phyloP scores from a whole-genome alignment of 768 basidiomycete genomes.

The Macrocybe gigantea region DNA sequence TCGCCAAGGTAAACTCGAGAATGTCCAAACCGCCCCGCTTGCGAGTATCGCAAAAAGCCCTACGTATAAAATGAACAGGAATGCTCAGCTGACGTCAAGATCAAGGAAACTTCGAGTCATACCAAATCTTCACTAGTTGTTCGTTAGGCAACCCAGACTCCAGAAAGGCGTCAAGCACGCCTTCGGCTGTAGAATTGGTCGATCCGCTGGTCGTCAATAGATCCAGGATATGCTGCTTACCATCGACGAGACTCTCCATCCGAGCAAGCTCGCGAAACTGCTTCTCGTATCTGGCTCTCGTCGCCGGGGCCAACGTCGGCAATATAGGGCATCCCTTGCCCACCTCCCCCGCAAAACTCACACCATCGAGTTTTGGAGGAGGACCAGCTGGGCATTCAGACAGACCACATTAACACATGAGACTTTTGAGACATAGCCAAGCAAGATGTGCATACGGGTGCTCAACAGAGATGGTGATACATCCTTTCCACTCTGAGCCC shows the following conservation, averaged over 20 bases:
- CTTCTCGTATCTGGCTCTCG: slow-evolving; percentile 48
- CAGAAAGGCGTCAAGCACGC: slow-evolving; percentile 58
- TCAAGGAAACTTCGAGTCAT: slow-evolving; percentile 10
- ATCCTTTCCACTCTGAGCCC: slow-evolving; percentile 50
- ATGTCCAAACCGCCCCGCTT: slow-evolving; percentile 56
- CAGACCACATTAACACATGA: background rate
- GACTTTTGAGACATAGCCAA: background rate
- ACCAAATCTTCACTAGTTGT: slow-evolving; percentile 62
- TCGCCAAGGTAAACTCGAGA: slow-evolving; percentile 64
- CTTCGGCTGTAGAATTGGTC: slow-evolving; percentile 33
- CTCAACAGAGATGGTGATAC: slow-evolving; percentile 33
- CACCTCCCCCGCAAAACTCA: slow-evolving; percentile 31
- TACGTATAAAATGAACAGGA: slow-evolving; percentile 13
- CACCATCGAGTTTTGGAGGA: background rate
- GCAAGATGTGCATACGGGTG: slow-evolving; percentile 33
- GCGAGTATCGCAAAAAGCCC: slow-evolving; percentile 59
- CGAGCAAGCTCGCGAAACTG: slow-evolving; percentile 49
- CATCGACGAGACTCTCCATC: slow-evolving; percentile 46
- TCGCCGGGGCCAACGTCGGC: slow-evolving; percentile 43
- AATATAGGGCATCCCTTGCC: slow-evolving; percentile 35
- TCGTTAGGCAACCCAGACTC: slow-evolving; percentile 53
- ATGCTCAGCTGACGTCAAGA: background rate
- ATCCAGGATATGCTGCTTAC: slow-evolving; percentile 21
- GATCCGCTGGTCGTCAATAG: background rate
- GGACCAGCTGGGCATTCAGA: background rate